Percentiles rank a stretch among this genome's conserved stretches.
phyloP scores from a whole-genome alignment of 495 filamentous ascomycete genomes.

The Neohortaea acidophila region DNA sequence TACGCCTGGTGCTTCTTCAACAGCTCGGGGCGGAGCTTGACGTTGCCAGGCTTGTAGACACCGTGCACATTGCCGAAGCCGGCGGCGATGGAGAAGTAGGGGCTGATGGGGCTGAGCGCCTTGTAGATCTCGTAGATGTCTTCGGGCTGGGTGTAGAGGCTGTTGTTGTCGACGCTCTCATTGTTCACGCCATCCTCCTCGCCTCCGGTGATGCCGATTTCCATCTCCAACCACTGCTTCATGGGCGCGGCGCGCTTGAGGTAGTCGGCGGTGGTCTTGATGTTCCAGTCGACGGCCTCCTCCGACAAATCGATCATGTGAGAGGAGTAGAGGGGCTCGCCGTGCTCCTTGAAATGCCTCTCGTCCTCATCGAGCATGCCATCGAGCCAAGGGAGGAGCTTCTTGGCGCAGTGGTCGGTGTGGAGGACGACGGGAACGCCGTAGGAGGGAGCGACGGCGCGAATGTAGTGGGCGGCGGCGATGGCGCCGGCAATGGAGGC shows the following conservation, averaged over 20 bases:
- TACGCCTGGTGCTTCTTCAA: conserved; percentile 86
- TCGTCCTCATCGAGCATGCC: conserved; percentile 90
- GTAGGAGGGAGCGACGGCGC: conserved; percentile 71
- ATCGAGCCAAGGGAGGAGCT: conserved; percentile 59
- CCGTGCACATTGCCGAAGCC: conserved; percentile 99
- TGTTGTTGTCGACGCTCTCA: conserved; percentile 80
- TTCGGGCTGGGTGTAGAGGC: conserved; percentile 84
- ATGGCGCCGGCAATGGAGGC: conserved; percentile 78
- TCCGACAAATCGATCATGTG: conserved; percentile 98
- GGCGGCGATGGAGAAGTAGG: conserved; percentile 94
- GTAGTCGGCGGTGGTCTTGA: conserved; percentile 77
- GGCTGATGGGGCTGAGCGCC: conserved; percentile 47
- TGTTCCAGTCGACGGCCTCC: conserved; percentile 79
- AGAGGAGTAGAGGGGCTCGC: conserved; percentile 80
- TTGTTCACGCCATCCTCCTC: conserved; percentile 93
- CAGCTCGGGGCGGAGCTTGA: conserved; percentile 85
- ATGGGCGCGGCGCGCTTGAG: conserved; percentile 79
- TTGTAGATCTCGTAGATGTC: conserved; percentile 26
- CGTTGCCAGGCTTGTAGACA: conserved; percentile 98
- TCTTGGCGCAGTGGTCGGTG: conserved; percentile 49
- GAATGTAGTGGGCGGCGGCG: conserved; percentile 87
- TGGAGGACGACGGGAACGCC: conserved; percentile 82
- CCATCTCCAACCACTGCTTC: conserved; percentile 99
- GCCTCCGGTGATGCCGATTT: conserved; percentile 88
- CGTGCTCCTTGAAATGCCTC: conserved; percentile 78